These are phyloP conservation scores for Rhododendron griersonianum DNA, from an alignment of 148 eudicot genomes.

Conservation along the genomic window DNA sequence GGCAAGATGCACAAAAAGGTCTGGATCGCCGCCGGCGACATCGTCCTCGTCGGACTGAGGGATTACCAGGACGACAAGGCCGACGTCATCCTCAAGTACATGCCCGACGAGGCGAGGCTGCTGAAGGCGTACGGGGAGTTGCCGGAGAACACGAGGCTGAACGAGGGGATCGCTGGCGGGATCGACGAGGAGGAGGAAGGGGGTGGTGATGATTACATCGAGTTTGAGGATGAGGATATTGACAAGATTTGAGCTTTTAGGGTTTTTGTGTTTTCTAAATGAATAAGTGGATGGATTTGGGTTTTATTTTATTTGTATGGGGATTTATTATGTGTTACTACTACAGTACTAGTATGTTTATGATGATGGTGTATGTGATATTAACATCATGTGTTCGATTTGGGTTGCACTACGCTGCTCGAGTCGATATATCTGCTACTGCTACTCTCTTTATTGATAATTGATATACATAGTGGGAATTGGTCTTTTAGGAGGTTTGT, in stretches of 20 bases:
- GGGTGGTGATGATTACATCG: conserved; percentile 55
- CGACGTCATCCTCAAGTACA: conserved; percentile 36
- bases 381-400: neutral
- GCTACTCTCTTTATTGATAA: no score
- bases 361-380: neutral
- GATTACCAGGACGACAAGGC: conserved; percentile 83
- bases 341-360: neutral
- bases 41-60: conserved; percentile 77
- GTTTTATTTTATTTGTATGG: neutral
- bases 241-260: conserved; percentile 46
- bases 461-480: no score
- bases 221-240: conserved; percentile 89
- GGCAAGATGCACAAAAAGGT: conserved; percentile 99
- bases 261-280: neutral
- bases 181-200: conserved; percentile 68
- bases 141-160: conserved; percentile 67
- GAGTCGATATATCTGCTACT: neutral
- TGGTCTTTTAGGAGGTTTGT: no score
- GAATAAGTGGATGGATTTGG: neutral
- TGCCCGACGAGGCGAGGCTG: conserved; percentile 44
- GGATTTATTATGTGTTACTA: neutral
- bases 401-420: no score
- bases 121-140: conserved; percentile 88
- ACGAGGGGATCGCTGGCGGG: conserved; percentile 60
- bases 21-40: conserved; percentile 98